Base-by-base conservation (phyloP, 2,329 filamentous ascomycete genomes). In the Raffaelea ambrosiae region DNA sequence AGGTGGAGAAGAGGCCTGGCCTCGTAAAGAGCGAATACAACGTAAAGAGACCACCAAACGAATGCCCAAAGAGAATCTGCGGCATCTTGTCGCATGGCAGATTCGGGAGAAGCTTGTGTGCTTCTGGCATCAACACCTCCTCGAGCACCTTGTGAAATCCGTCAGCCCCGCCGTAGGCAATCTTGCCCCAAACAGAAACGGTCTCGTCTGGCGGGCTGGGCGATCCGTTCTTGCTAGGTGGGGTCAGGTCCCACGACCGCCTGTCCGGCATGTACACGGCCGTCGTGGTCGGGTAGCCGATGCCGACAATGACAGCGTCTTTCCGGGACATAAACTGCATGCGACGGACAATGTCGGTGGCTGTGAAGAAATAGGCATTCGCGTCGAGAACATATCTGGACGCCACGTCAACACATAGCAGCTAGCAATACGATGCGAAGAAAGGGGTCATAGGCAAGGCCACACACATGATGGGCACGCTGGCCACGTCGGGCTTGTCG, bases 1-100 rank as follows among this genome's bases (percentile, higher is more conserved):
- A 50, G 14, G 47, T 43, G 9, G 43, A 43, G 22, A 52, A 52
- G 16, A 43, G 20, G 8, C 26, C 23, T 52, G 55, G 55, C 50
- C 13, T n/a, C 13, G 48, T 44, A 18, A 48, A 52, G 3, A 52
- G 40, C 4, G 48, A 26, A 23, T 38, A 52, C 21, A 52, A 40
- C 26, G 46, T 16, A 19, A 52, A 52, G 1, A 52, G 43, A 2
- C 51, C 51, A 35, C 51, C 51, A 43, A 50, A 48, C 19, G 51
- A 52, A 40, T 52, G 51, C 16, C 51, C 48, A 31, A 43, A 52
- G 19, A 52, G 48, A 21, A 50, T 45, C 23, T 43, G 38, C 16
- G 14, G 16, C 23, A 52, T 40, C 20, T 44, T 20, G 38, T 19
- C 40, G 5, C 43, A 40, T 13, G 48, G 48, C 36, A 50, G 40